A percentile compares a stretch with the other conserved stretches of the same genome.
Evolutionary conservation across 2,329 filamentous ascomycete species (phyloP).

Genomic region (Colletotrichum phormii): DNA sequence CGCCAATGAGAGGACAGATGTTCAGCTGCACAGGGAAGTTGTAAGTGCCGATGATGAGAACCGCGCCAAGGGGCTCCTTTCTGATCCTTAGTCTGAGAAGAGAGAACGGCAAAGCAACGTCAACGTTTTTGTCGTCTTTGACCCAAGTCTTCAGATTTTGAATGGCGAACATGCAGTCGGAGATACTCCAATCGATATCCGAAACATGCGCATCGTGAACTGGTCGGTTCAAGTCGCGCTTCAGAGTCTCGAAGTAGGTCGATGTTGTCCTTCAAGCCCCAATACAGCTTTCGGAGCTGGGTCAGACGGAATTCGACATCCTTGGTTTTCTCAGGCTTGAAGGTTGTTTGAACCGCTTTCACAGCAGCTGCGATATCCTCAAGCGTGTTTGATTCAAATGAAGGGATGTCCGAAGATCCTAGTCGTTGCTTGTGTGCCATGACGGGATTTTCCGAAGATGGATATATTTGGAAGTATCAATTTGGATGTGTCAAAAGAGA

Average conservation of each 20-base stretch:
- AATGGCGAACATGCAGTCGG: constrained; percentile 83
- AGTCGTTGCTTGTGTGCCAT: background rate
- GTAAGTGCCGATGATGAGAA: constrained; percentile 90
- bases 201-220: constrained; percentile 77
- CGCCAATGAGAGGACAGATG: constrained; percentile 83
- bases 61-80: constrained; percentile 88
- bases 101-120: constrained; percentile 76
- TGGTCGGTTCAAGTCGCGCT: constrained; percentile 82
- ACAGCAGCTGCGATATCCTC: background rate
- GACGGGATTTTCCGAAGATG: no score
- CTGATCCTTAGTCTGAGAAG: constrained; percentile 79
- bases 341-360: constrained; percentile 72
- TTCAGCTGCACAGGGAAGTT: constrained; percentile 92
- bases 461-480: no score
- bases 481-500: no score
- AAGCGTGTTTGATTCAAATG: background rate
- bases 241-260: constrained; percentile 78
- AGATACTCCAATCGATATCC: constrained; percentile 83
- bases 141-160: constrained; percentile 84
- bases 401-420: background rate
- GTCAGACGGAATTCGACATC: constrained; percentile 82
- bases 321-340: constrained; percentile 83
- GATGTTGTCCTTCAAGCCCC: constrained; percentile 85
- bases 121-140: constrained; percentile 80
- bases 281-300: constrained; percentile 95